Conservation (phyloP, 805 yeast species). For the Kockiozyma suomiensis region DNA sequence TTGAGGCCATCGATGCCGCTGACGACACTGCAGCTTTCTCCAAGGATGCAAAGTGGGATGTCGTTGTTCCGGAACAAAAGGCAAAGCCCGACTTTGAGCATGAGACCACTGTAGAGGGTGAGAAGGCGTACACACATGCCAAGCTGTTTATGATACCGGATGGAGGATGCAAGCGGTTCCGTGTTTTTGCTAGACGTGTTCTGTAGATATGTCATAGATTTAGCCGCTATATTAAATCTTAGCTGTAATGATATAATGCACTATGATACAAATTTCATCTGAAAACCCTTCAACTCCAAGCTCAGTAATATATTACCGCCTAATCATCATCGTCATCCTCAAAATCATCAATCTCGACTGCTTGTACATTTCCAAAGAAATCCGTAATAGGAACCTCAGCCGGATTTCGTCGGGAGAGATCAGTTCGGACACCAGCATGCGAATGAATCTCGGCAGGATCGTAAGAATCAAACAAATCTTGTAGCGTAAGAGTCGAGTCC, state of each 20-base stretch:
- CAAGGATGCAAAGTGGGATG: constrained; percentile 58
- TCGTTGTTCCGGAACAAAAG: constrained; percentile 65
- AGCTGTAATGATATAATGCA: background rate
- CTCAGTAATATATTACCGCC: background rate
- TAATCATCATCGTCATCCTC: constrained; percentile 22
- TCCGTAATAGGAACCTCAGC: constrained; percentile 80
- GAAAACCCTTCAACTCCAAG: background rate
- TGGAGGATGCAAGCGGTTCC: constrained; percentile 91
- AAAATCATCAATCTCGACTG: constrained; percentile 30
- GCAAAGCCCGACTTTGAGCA: constrained; percentile 88
- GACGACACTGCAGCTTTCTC: constrained; percentile 45
- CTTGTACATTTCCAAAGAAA: constrained; percentile 66
- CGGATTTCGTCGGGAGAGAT: constrained; percentile 67
- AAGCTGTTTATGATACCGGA: constrained; percentile 87
- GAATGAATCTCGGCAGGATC: constrained; percentile 86
- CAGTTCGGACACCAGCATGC: constrained; percentile 89
- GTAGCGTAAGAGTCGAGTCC: constrained; percentile 71
- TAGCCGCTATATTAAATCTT: background rate
- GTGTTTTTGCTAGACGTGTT: constrained; percentile 65
- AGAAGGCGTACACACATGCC: constrained; percentile 61
- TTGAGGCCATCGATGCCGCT: constrained; percentile 60
- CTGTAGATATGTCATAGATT: background rate
- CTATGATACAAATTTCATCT: background rate
- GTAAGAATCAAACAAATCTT: constrained; percentile 82
- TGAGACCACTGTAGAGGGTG: constrained; percentile 44